Conservation (phyloP, 2,329 filamentous ascomycete species). For the Fusarium odoratissimum region DNA sequence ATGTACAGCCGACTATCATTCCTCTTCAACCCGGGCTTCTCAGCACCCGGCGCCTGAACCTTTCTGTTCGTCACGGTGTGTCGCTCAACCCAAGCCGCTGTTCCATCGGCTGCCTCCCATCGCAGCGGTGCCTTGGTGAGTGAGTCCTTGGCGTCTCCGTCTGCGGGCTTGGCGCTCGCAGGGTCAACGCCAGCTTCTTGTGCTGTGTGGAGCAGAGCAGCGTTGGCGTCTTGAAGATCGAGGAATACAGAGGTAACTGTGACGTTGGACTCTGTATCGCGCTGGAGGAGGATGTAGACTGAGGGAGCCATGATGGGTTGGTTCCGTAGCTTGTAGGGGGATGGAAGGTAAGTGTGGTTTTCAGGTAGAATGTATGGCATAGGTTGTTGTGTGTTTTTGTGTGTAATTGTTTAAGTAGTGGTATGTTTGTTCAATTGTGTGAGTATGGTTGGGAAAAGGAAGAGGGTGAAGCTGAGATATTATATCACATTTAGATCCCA, state of each 20-base stretch:
- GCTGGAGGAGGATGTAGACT: conserved; percentile 51
- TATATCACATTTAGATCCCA: conserved; percentile 44
- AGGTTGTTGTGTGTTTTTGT: neutral
- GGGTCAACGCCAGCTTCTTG: conserved; percentile 44
- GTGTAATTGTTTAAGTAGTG: neutral
- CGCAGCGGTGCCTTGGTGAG: conserved; percentile 46
- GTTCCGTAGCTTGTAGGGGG: conserved; percentile 14
- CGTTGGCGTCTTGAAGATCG: conserved; percentile 52
- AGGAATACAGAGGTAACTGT: conserved; percentile 49
- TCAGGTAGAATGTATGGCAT: conserved; percentile 18
- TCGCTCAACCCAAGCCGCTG: conserved; percentile 53
- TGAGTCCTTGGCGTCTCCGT: conserved; percentile 17
- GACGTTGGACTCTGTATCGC: conserved; percentile 42
- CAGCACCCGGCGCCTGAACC: conserved; percentile 4
- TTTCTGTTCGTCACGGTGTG: conserved; percentile 46
- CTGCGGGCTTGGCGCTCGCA: conserved; percentile 28
- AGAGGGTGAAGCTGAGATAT: conserved; percentile 25
- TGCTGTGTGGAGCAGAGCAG: conserved; percentile 47
- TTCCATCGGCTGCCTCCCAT: conserved; percentile 52
- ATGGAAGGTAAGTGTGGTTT: conserved; percentile 16
- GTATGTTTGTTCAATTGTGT: conserved; percentile 3
- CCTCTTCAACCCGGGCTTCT: conserved; percentile 30
- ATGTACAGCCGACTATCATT: conserved; percentile 44
- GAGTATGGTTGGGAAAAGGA: neutral
- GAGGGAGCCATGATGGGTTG: conserved; percentile 42